A percentile compares a stretch with the other conserved stretches of the same genome.
These are phyloP conservation scores for Ceratobasidium sp. DNA, from an alignment of 1,284 basidiomycete genomes.

Conservation along the genomic window DNA sequence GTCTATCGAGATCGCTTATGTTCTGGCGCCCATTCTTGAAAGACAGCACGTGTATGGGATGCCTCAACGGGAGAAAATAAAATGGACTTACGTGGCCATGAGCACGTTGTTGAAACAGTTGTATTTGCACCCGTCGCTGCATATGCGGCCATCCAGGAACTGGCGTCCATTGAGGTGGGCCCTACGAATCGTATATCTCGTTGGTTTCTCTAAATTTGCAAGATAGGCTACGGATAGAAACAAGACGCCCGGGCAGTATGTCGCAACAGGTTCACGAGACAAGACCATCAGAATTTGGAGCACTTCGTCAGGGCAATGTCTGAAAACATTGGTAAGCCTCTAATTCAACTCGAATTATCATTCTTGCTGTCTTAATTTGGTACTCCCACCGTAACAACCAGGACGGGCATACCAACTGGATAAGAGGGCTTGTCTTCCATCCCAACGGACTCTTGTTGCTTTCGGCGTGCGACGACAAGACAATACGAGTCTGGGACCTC, in stretches of 20 bases:
- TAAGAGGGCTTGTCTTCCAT: conserved; percentile 86
- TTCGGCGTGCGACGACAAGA: conserved; percentile 92
- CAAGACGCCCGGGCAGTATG: conserved; percentile 66
- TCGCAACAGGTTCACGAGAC: conserved; percentile 88
- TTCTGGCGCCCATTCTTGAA: conserved; percentile 47
- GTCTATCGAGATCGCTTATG: no score
- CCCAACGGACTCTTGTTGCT: conserved; percentile 88
- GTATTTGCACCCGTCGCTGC: conserved; percentile 84
- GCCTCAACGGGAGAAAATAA: conserved; percentile 81
- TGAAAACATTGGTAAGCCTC: conserved; percentile 71
- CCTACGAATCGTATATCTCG: conserved; percentile 8
- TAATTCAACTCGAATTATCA: neutral
- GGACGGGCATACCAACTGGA: conserved; percentile 88
- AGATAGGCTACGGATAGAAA: conserved; percentile 53
- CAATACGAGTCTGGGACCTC: conserved; percentile 90
- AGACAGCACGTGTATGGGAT: conserved; percentile 90
- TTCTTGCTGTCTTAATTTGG: conserved; percentile 3
- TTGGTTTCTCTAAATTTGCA: conserved; percentile 2
- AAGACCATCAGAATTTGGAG: conserved; percentile 93
- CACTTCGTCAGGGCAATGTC: conserved; percentile 77
- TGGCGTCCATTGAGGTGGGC: conserved; percentile 77
- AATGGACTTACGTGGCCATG: conserved; percentile 87
- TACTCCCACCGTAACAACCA: conserved; percentile 52
- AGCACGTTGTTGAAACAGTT: conserved; percentile 87
- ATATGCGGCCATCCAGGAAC: conserved; percentile 81